Percentiles rank a stretch among this genome's conserved stretches.
These are phyloP conservation scores for Phaeotremella fagi DNA, from an alignment of 768 basidiomycete species.

Conservation along the genomic window DNA sequence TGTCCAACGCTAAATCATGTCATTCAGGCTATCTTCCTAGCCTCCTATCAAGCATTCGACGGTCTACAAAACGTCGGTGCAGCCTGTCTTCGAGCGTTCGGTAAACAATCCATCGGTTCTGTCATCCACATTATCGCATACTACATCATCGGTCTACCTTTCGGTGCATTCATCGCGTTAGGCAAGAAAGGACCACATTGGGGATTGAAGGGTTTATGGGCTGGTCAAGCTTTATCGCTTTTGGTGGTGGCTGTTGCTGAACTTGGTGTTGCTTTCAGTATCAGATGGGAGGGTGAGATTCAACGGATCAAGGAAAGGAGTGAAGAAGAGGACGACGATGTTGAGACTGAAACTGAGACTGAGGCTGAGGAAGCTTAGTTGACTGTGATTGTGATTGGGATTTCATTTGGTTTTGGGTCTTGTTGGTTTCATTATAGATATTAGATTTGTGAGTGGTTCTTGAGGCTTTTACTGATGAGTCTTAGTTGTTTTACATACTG, in stretches of 20 bases:
- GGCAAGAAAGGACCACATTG: conserved; percentile 33
- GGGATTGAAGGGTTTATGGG: conserved; percentile 57
- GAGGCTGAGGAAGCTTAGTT: background rate
- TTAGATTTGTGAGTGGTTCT: no score
- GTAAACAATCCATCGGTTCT: conserved; percentile 67
- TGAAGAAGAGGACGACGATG: background rate
- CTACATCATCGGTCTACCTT: conserved; percentile 56
- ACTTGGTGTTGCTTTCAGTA: background rate
- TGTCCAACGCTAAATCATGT: background rate
- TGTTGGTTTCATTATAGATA: no score
- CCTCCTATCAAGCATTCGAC: conserved; percentile 3
- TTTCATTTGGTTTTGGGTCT: no score
- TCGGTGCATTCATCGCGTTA: conserved; percentile 56
- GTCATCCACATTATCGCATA: conserved; percentile 67
- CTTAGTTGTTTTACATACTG: no score
- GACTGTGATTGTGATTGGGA: background rate
- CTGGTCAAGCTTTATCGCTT: conserved; percentile 65
- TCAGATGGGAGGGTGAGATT: conserved; percentile 1
- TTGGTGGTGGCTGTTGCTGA: conserved; percentile 40
- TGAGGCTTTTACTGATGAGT: no score
- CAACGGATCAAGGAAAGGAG: background rate
- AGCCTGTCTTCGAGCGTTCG: conserved; percentile 28
- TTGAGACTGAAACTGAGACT: background rate
- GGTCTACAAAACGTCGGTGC: conserved; percentile 6
- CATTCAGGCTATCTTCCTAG: background rate